These are phyloP conservation scores for Triadica sebifera DNA, from an alignment of 345 rosid genomes.

Conservation along the genomic window DNA sequence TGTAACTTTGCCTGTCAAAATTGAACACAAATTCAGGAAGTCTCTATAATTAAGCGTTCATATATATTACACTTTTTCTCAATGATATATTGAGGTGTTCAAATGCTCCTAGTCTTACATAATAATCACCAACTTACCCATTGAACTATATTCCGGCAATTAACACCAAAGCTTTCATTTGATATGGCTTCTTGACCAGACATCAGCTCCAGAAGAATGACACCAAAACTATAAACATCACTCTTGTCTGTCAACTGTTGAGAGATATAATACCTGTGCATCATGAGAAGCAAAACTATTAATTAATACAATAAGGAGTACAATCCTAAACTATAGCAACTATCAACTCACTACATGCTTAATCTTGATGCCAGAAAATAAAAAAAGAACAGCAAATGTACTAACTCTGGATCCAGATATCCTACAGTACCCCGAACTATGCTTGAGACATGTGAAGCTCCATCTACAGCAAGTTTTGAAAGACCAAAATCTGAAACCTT, in stretches of 20 bases:
- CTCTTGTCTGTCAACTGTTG: conserved; percentile 98
- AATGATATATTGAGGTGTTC: neutral
- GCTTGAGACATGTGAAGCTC: conserved; percentile 94
- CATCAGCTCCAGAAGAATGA: conserved; percentile 92
- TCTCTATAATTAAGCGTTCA: neutral
- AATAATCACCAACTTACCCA: conserved; percentile 56
- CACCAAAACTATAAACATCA: conserved; percentile 96
- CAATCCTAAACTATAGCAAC: no score
- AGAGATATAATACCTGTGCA: conserved; percentile 83
- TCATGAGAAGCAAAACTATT: conserved; percentile 12
- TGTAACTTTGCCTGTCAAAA: conserved; percentile 73
- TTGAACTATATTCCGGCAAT: conserved; percentile 96
- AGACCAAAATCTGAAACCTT: conserved; percentile 98
- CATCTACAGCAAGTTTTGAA: conserved; percentile 83
- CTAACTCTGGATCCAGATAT: conserved; percentile 99
- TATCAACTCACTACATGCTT: conserved; percentile 6
- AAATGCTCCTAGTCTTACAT: neutral
- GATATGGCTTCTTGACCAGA: conserved; percentile 97
- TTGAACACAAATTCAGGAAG: neutral
- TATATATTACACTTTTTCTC: neutral
- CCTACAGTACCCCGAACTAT: conserved; percentile 98
- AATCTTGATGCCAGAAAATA: conserved; percentile 9
- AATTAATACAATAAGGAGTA: neutral
- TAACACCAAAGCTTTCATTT: conserved; percentile 76
- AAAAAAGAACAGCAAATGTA: conserved; percentile 10